Conservation (phyloP, 257 asterid genomes). For the Rehmannia glutinosa region DNA sequence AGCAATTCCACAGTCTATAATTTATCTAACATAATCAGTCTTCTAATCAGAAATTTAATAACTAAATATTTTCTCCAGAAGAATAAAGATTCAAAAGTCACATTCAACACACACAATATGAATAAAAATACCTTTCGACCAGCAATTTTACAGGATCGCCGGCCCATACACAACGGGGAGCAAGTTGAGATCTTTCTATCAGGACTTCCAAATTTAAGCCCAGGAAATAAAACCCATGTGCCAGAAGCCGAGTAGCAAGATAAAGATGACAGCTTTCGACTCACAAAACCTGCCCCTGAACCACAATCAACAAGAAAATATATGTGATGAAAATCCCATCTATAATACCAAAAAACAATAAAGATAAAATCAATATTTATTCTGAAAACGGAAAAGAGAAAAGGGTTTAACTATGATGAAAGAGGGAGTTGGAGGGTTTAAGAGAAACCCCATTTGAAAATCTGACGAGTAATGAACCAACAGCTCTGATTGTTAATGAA, state of each 20-base stretch:
- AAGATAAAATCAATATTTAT: neutral
- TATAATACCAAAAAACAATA: neutral
- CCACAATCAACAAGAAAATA: slow-evolving; percentile 10
- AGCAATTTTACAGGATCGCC: slow-evolving; percentile 90
- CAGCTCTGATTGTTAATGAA: slow-evolving; percentile 44
- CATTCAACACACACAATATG: neutral
- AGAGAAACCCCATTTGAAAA: slow-evolving; percentile 60
- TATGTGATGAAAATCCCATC: neutral
- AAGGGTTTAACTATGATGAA: slow-evolving; percentile 35
- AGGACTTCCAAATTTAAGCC: slow-evolving; percentile 33
- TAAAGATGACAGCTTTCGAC: slow-evolving; percentile 36
- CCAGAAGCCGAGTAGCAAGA: slow-evolving; percentile 41
- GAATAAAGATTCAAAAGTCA: neutral
- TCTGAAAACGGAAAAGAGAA: neutral
- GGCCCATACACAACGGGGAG: slow-evolving; percentile 77
- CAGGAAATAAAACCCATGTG: slow-evolving; percentile 31
- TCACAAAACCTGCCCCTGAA: slow-evolving; percentile 33
- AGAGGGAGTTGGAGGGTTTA: slow-evolving; percentile 35
- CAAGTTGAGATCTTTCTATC: slow-evolving; percentile 59
- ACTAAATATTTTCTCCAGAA: neutral
- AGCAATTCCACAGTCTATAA: neutral
- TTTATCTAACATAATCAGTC: no score
- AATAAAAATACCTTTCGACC: slow-evolving; percentile 74
- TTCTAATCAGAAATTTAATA: no score
- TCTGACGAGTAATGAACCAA: slow-evolving; percentile 55